These are phyloP conservation scores for Globisporangium recalcitrans DNA, from an alignment of 352 stramenopile species.

Conservation along the genomic window DNA sequence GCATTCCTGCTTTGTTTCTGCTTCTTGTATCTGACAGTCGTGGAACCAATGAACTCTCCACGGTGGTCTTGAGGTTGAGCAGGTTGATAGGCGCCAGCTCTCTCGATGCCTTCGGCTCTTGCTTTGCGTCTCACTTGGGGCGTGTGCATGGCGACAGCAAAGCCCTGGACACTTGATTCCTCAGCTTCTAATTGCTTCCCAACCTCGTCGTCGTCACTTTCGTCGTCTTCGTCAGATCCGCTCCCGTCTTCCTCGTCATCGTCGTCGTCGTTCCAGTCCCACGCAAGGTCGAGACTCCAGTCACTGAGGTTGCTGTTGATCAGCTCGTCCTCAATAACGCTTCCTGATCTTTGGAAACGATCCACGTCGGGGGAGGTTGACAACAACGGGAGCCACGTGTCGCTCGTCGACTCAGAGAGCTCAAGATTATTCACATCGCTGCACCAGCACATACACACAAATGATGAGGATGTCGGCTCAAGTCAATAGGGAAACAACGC, in stretches of 20 bases:
- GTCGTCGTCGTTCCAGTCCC: conserved; percentile 9
- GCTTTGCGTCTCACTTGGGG: conserved; percentile 13
- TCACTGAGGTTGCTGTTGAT: conserved; percentile 11
- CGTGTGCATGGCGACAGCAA: conserved; percentile 8
- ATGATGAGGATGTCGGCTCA: background rate
- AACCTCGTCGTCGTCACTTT: conserved; percentile 39
- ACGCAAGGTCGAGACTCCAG: conserved; percentile 7
- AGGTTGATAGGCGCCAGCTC: background rate
- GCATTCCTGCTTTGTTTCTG: conserved; percentile 28
- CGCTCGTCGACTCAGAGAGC: background rate
- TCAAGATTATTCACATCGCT: conserved; percentile 17
- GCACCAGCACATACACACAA: background rate
- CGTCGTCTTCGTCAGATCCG: conserved; percentile 21
- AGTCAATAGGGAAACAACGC: background rate
- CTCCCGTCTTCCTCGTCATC: conserved; percentile 11
- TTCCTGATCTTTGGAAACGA: conserved; percentile 9
- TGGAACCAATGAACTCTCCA: background rate
- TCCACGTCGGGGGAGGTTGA: conserved; percentile 6
- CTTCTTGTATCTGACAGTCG: conserved; percentile 39
- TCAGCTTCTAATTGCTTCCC: conserved; percentile 13
- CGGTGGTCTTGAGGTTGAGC: background rate
- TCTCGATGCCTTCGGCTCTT: background rate
- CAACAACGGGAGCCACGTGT: conserved; percentile 8
- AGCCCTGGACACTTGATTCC: background rate
- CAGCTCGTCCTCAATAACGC: conserved; percentile 14